Evolutionary conservation across 257 asterid genomes (phyloP).

Genomic region (Henckelia pumila): DNA sequence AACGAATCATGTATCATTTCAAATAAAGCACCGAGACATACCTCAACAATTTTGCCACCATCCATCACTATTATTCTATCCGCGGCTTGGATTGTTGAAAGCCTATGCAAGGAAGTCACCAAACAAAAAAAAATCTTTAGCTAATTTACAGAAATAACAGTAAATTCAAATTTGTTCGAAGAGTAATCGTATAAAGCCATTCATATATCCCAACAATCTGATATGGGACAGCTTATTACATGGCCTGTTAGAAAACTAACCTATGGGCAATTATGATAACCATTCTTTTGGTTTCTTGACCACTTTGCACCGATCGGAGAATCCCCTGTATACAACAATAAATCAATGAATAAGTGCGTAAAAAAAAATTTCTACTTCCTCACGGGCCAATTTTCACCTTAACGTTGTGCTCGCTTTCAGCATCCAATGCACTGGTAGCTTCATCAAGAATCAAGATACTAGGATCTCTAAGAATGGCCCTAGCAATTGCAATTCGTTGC

Average conservation of each 20-base stretch:
- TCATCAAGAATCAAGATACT: constrained; percentile 87
- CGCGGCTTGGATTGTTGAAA: constrained; percentile 86
- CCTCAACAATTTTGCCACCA: constrained; percentile 83
- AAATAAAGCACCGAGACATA: constrained; percentile 24
- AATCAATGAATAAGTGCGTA: constrained; percentile 22
- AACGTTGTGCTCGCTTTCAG: constrained; percentile 90
- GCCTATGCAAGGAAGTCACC: constrained; percentile 46
- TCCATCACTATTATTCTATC: constrained; percentile 87
- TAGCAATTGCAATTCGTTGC: constrained; percentile 92
- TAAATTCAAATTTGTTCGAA: background rate
- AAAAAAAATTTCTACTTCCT: constrained; percentile 7
- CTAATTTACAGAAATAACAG: background rate
- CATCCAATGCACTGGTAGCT: constrained; percentile 98
- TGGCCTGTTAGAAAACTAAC: constrained; percentile 29
- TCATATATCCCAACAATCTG: background rate
- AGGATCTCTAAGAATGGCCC: constrained; percentile 91
- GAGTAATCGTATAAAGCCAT: background rate
- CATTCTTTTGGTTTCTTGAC: constrained; percentile 58
- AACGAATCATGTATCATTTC: background rate
- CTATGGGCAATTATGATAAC: constrained; percentile 86
- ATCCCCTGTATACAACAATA: constrained; percentile 51
- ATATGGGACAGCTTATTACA: background rate
- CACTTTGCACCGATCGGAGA: constrained; percentile 60
- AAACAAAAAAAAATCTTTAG: constrained; percentile 9
- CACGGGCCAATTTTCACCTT: constrained; percentile 43